Base-by-base conservation (phyloP, 176 grass and related monocot genomes). In the Eleusine coracana region DNA sequence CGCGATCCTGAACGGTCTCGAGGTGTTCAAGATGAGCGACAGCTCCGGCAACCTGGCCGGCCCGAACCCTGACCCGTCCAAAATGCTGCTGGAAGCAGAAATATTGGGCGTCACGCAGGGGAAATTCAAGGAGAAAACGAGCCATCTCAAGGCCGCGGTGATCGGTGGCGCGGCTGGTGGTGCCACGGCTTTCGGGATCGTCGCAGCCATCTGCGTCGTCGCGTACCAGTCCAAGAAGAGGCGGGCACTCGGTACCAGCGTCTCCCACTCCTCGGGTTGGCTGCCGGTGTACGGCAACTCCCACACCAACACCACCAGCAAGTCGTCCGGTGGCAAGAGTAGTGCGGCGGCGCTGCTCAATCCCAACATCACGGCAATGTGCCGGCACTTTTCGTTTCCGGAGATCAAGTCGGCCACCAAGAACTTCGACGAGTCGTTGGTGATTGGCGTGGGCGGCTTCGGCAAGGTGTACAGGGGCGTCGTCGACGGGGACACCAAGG, bases 1-100 rank as follows among this genome's bases (percentile, higher is more conserved):
- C 45, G 76, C 93, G 2, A 6, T 86, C 3, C 79, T 95, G 29
- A 95, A 95, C 16, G 93, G 90, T 4, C 82, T 95, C 5, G 93
- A 95, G 79, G 73, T 95, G 41, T 92, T 95, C 71, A 95, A 92
- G 81, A 54, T 92, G 70, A 90, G 64, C 14, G 88, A 92, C 45
- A 66, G 62, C n/a, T 83, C 88, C 4, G 88, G 90, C 5, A 92
- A 95, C 83, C 77, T 95, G 5, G 90, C 90, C n/a, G 93, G 90
- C 16, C 93, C 87, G 2, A 92, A 92, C 23, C 93, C 93, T 5
- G 87, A 92, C 17, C 90, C 79, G 2, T 95, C 93, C 1, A 52
- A 79, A 50, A 84, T 95, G 90, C 72, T 95, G 1, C 31, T 41
- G 27, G 86, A 79, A 0, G 78, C 81, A 1, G 89, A 94, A 70